Evolutionary conservation across 2,329 filamentous ascomycete species (phyloP), one percentile per base, ranked within the genome.

Genomic region (Conoideocrella luteorostrata): DNA sequence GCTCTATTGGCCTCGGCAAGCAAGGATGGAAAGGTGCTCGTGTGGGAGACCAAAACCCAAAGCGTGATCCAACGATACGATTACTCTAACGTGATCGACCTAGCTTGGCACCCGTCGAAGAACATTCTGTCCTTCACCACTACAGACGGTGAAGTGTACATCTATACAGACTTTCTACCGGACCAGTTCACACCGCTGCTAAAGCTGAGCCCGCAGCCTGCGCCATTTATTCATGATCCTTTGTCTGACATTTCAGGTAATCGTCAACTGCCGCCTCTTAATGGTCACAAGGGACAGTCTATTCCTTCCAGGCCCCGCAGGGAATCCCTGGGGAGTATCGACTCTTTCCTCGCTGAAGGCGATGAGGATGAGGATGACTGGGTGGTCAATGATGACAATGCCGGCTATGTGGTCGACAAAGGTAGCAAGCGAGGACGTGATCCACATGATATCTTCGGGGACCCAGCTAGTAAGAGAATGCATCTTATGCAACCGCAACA

Each of bases 71-170:
- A 85, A 47, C 82, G 80, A 50, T 79, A 87, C 54, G 86, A 91
- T 45, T 90, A 91, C 58, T 72, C 82, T 42, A 90, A 90, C 50
- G 86, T 97, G 44, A 79, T 93, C 52, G 87, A 90, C 50, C 72
- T 98, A 46, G 77, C 80, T 23, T 98, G 93, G 91, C 93, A 98
- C 57, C 90, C 90, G 5, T 84, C 77, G 1, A 82, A 89, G 50
- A 98, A 98, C 55, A 78, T 91, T 3, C 67, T 93, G 1, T 94
- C 90, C 0, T 96, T 97, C 57, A 94, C 91, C 1, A 97, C 88
- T 29, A 86, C 84, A 2, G 87, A 95, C 46, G 93, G 94, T 49
- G 89, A 96, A 62, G 79, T 97, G 11, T 97, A 88, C 61, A 97
- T 97, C 44, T 86, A 90, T 58, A 81, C 82, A 10, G 78, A 87